Evolutionary conservation across 1,139 yeast species (phyloP).

Genomic region (Arxiozyma bovina): DNA sequence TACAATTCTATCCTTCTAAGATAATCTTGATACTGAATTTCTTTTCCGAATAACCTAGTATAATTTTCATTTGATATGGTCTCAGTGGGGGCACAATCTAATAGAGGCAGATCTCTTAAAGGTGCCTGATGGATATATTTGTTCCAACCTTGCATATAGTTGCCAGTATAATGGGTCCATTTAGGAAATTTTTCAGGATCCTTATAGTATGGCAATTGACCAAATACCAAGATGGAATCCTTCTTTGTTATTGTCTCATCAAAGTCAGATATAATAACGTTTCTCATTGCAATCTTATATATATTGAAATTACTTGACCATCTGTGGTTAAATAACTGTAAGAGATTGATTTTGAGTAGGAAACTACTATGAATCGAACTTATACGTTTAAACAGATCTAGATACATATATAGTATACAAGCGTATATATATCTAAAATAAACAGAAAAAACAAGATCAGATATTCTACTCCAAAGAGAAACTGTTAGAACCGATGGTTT

Average conservation of each 20-base stretch:
- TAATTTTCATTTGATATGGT: conserved; percentile 4
- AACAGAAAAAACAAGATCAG: too few species aligned
- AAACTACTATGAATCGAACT: neutral
- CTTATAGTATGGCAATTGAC: conserved; percentile 17
- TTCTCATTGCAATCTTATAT: conserved; percentile 4
- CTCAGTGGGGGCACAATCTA: neutral
- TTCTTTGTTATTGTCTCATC: conserved; percentile 28
- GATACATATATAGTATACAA: neutral
- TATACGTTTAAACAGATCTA: too few species aligned
- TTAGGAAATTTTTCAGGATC: conserved; percentile 15
- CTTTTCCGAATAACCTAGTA: neutral
- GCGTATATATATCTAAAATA: too few species aligned
- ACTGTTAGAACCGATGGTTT: too few species aligned
- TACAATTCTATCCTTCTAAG: conserved; percentile 18
- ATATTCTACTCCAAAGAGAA: too few species aligned
- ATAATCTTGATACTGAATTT: conserved; percentile 7
- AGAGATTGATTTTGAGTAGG: neutral
- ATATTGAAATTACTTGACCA: neutral
- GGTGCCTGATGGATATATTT: conserved; percentile 2
- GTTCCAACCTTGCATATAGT: conserved; percentile 17
- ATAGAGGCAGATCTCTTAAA: conserved; percentile 11
- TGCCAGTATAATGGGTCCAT: conserved; percentile 23
- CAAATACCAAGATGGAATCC: conserved; percentile 25
- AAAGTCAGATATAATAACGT: conserved; percentile 25
- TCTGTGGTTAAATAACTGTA: neutral